Base-by-base conservation (phyloP, 805 yeast species). In the Pichia insulana region DNA sequence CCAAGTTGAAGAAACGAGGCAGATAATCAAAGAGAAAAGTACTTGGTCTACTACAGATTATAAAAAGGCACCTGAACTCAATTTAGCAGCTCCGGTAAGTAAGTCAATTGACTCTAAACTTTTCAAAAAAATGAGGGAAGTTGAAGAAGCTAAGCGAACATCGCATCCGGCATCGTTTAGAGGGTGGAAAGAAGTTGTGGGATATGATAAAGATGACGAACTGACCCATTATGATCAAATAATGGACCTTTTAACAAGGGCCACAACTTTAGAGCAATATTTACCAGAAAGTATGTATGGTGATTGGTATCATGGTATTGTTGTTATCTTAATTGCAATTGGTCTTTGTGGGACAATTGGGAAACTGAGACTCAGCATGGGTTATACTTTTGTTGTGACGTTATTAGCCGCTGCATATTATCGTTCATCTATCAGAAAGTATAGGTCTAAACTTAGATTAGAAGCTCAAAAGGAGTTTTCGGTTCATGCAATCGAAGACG, bases 281-380 rank as follows among this genome's bases (percentile, higher is more conserved):
- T 64, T 92, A 41, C 94, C 94, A 7, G 82, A 85, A 25, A 69
- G 64, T 30, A 73, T 77, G 13, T 85, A 83, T 54, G 98, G 98
- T 41, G 97, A 92, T 58, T 92, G 98, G 98, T 92, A 82, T 58
- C 97, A 92, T 61, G 80, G 82, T 40, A 80, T 81, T n/a, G 96
- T 76, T 0, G 70, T 80, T 30, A 65, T 87, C 44, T 68, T 83
- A 26, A 59, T 73, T 18, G 87, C 83, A 7, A 88, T 83, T 0
- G 58, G 83, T 12, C 58, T 83, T 13, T 84, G 95, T 4, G 89
- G 90, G 80, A 51, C 80, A 3, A 53, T 85, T 33, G 99, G 97
- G 9, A 74, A 80, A 63, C 74, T 83, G 49, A 70, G 77, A 37
- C 80, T 89, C 52, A 77, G 88, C 7, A 55, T 89, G 42, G 92